Percentiles rank a stretch among this genome's conserved stretches.
phyloP scores from a whole-genome alignment of 208 protist species.

The Entamoeba dispar region DNA sequence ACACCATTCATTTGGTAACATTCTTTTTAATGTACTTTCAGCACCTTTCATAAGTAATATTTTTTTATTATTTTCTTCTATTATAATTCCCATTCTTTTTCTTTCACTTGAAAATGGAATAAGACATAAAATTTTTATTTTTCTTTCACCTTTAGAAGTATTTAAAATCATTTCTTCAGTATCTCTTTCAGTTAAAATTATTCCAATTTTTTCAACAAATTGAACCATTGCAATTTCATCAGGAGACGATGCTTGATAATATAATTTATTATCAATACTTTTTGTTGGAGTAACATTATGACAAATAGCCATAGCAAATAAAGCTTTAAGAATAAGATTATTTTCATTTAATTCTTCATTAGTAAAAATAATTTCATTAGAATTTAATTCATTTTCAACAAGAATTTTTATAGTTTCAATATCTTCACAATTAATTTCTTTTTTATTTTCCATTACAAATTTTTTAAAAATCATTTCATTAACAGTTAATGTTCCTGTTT shows the following conservation, averaged over 20 bases:
- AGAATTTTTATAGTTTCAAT: not conserved
- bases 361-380: not conserved
- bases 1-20: not conserved
- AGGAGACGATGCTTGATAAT: constrained; percentile 45
- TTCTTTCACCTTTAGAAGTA: constrained; percentile 14
- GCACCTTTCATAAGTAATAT: not conserved
- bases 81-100: constrained; percentile 15
- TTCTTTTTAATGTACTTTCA: not conserved
- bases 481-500: constrained; percentile 90
- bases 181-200: constrained; percentile 28
- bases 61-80: not conserved
- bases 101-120: constrained; percentile 5
- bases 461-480: constrained; percentile 64
- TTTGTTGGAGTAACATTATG: constrained; percentile 77
- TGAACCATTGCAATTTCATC: constrained; percentile 77
- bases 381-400: not conserved
- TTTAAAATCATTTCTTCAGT: constrained; percentile 23
- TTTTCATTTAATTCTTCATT: not conserved
- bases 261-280: constrained; percentile 28
- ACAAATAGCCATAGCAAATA: constrained; percentile 33
- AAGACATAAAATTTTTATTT: not conserved
- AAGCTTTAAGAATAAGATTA: not conserved
- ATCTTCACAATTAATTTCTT: constrained; percentile 11
- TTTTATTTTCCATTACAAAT: constrained; percentile 25
- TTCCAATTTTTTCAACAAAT: constrained; percentile 57